Conservation (phyloP, 495 filamentous ascomycete genomes). For the Platismatia glauca region DNA sequence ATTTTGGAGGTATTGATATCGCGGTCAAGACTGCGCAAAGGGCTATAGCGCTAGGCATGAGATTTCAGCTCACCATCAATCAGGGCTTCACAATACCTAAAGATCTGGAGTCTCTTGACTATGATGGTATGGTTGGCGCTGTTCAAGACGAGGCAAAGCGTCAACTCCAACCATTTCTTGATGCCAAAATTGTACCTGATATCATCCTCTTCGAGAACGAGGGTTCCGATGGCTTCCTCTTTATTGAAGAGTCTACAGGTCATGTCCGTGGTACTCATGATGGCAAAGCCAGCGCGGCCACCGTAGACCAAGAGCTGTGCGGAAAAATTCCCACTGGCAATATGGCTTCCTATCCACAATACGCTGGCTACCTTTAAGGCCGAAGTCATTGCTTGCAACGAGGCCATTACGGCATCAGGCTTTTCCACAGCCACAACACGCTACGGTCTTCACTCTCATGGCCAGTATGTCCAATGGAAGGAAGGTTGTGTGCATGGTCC, state of each 20-base stretch:
- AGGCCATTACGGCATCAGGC: constrained; percentile 21
- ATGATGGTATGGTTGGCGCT: constrained; percentile 17
- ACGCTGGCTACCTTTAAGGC: constrained; percentile 18
- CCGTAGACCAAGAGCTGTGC: constrained; percentile 16
- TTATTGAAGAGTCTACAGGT: constrained; percentile 19
- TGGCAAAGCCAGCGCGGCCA: constrained; percentile 6
- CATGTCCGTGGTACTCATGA: constrained; percentile 17
- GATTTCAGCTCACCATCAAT: constrained; percentile 21
- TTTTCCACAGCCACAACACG: constrained; percentile 14
- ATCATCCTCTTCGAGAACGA: constrained; percentile 24
- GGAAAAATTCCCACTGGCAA: constrained; percentile 21
- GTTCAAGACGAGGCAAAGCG: constrained; percentile 18
- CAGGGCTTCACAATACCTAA: constrained; percentile 18
- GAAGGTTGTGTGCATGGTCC: constrained; percentile 21
- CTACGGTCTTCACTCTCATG: constrained; percentile 22
- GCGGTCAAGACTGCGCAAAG: constrained; percentile 20
- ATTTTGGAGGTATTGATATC: constrained; percentile 20
- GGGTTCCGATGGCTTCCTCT: constrained; percentile 20
- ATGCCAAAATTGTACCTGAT: constrained; percentile 15
- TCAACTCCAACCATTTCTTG: constrained; percentile 21
- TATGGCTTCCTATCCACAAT: constrained; percentile 20
- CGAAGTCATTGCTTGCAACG: constrained; percentile 20
- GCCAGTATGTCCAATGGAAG: constrained; percentile 23
- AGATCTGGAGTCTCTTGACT: constrained; percentile 16
- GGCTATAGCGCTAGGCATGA: constrained; percentile 19